A percentile compares a stretch with the other conserved stretches of the same genome.
Conservation (phyloP, 768 basidiomycete genomes). For the Pulveroboletus sp. region DNA sequence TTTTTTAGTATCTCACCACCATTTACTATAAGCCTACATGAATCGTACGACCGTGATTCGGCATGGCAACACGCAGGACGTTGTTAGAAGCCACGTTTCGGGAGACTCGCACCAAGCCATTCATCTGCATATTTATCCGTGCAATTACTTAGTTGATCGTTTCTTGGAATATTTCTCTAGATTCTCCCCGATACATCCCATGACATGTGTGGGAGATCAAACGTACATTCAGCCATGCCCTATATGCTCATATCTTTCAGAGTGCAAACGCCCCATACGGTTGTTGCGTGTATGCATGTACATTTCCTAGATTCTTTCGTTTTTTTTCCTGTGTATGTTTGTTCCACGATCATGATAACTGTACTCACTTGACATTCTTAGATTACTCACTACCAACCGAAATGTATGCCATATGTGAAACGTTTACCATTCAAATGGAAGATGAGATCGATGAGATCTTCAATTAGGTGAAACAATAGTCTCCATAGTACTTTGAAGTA, state of each 20-base stretch:
- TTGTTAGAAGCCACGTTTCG: conserved; percentile 20
- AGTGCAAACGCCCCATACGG: conserved; percentile 4
- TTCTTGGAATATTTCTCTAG: conserved; percentile 29
- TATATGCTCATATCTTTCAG: conserved; percentile 13
- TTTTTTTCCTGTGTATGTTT: conserved; percentile 18
- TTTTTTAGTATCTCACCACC: conserved; percentile 73
- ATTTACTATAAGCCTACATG: conserved; percentile 77
- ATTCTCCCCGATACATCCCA: conserved; percentile 17
- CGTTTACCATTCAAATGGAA: not conserved
- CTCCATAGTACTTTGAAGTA: too few relatives aligned
- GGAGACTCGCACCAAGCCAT: conserved; percentile 9
- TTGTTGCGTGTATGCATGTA: conserved; percentile 7
- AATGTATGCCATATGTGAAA: conserved; percentile 16
- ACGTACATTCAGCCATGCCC: too few relatives aligned
- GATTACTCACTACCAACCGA: conserved; percentile 13
- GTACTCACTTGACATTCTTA: conserved; percentile 17
- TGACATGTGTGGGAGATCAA: too few relatives aligned
- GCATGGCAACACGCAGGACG: conserved; percentile 23
- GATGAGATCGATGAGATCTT: not conserved
- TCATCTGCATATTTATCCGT: conserved; percentile 26
- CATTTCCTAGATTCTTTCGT: conserved; percentile 8
- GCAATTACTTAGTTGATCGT: conserved; percentile 22
- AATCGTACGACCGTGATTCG: conserved; percentile 10
- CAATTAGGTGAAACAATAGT: too few relatives aligned
- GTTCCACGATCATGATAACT: conserved; percentile 10